Base-by-base conservation (phyloP, 805 yeast genomes). In the Kluyveromyces nonfermentans region DNA sequence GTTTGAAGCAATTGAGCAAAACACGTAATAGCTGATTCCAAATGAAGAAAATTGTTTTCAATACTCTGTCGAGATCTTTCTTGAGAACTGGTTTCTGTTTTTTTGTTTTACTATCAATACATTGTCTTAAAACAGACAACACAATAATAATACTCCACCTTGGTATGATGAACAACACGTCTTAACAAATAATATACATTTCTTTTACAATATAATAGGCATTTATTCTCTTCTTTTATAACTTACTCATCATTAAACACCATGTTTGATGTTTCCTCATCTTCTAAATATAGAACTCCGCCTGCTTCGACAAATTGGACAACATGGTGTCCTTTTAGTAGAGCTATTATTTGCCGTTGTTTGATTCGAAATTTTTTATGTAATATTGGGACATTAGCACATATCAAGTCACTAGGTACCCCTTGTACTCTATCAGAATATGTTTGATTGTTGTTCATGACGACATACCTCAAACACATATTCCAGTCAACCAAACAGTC, bases 251-350 rank as follows among this genome's bases (percentile, higher is more conserved):
- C 35, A 33, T 33, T 16, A 33, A 16, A 12, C 35, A 33, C 35
- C 10, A 16, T 33, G 35, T 33, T 16, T 12, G 35, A 7, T 7
- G 17, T 8, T 16, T 33, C n/a, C 21, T 47, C 54, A 40, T 46
- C 53, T 40, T 61, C 64, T 7, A 59, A 43, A 45, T 56, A 62
- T 9, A 60, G 43, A 19, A 49, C 33, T 9, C 62, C 63, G 9
- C 47, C 38, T 2, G 42, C 34, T 2, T 40, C 48, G 1, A 51
- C 52, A 7, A 53, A 42, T 30, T 46, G 47, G 6, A 59, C 51
- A 15, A 56, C 53, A 42, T 54, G 49, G n/a, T 53, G 46, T 1
- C 52, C 43, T 4, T 51, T 46, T 4, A 56, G 45, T 15, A 50
- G 51, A 14, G 46, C 46, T 4, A 56, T 40, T 15, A 57, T 48